These are phyloP conservation scores for Royoungia palumana DNA, from an alignment of 768 basidiomycete species.

Conservation along the genomic window DNA sequence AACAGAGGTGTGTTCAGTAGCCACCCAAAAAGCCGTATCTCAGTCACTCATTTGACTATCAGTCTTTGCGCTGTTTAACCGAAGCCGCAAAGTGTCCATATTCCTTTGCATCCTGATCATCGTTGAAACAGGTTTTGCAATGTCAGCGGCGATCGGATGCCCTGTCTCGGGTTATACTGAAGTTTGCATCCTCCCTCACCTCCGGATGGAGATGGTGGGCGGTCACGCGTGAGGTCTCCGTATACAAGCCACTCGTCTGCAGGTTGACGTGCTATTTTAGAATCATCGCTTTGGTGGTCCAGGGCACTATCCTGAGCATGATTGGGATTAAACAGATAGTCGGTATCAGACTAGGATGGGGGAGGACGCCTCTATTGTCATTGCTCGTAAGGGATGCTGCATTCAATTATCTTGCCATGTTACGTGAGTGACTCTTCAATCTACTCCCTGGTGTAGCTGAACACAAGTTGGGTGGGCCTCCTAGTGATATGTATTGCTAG, in stretches of 20 bases:
- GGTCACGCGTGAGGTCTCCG: constrained; percentile 16
- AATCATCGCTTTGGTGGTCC: constrained; percentile 25
- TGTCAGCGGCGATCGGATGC: constrained; percentile 20
- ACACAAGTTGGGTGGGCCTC: background rate
- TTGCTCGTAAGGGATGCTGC: constrained; percentile 46
- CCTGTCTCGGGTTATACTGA: background rate
- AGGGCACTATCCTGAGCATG: constrained; percentile 38
- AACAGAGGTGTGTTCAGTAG: constrained; percentile 20
- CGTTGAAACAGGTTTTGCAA: constrained; percentile 14
- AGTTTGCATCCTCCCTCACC: constrained; percentile 26
- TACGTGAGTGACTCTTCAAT: constrained; percentile 28
- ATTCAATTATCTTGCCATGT: constrained; percentile 41
- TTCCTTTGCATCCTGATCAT: constrained; percentile 11
- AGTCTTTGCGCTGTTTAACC: constrained; percentile 34
- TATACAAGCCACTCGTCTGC: background rate
- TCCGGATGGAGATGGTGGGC: background rate
- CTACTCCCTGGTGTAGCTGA: background rate
- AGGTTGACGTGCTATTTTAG: constrained; percentile 3
- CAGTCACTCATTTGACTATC: background rate
- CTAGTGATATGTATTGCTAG: constrained; percentile 1
- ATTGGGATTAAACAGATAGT: constrained; percentile 36
- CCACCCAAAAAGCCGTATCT: background rate
- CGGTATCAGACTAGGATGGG: constrained; percentile 39
- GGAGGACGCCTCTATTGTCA: constrained; percentile 38
- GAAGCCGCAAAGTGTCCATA: constrained; percentile 26